Conservation (phyloP, 208 protist species). For the Wallacemonas sp. region DNA sequence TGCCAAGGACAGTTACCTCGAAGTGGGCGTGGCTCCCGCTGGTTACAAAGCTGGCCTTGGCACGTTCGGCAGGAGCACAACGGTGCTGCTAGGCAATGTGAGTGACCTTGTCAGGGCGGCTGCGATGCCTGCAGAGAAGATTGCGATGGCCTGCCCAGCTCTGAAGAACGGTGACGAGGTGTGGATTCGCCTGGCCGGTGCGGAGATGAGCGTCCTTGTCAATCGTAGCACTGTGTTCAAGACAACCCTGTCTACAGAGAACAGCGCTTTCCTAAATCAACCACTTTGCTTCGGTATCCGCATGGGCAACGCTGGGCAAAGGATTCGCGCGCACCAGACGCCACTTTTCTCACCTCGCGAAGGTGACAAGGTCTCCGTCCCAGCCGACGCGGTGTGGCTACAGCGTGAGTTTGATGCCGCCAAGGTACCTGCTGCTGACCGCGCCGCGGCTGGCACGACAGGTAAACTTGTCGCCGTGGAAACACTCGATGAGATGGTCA, state of each 20-base stretch:
- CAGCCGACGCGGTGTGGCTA: too few species aligned
- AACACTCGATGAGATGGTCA: too few species aligned
- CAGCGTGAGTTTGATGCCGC: too few species aligned
- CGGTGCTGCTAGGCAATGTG: not conserved
- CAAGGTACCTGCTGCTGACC: too few species aligned
- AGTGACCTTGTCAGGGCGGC: not conserved
- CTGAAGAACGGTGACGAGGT: not conserved
- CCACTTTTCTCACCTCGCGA: not conserved
- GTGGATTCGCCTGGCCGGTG: not conserved
- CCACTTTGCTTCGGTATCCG: not conserved
- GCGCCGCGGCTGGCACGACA: too few species aligned
- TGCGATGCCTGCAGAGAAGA: not conserved
- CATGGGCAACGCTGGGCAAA: not conserved
- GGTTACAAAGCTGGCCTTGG: not conserved
- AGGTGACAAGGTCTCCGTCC: too few species aligned
- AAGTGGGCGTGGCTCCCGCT: not conserved
- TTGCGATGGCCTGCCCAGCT: not conserved
- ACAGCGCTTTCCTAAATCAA: not conserved
- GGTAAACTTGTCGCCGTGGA: too few species aligned
- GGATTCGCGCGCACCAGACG: not conserved
- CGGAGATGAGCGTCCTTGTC: not conserved
- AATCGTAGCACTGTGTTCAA: not conserved
- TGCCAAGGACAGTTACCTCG: conserved; percentile 1
- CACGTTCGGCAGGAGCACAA: not conserved
- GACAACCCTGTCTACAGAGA: not conserved